These are phyloP conservation scores for Cymbidium sinense DNA, from an alignment of 106 monocot genomes.

Conservation along the genomic window DNA sequence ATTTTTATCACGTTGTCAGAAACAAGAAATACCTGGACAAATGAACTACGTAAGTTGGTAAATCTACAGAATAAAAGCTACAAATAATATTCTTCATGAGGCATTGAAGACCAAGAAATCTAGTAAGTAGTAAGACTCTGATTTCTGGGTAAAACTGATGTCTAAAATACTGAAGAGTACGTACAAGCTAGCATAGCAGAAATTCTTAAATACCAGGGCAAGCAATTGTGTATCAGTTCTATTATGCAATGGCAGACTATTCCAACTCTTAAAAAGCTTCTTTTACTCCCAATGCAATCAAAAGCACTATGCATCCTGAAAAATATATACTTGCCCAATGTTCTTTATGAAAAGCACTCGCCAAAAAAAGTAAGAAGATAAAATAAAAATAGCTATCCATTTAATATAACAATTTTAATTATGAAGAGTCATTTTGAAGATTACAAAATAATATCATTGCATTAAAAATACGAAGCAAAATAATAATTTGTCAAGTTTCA, in stretches of 20 bases:
- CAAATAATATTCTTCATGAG: not conserved
- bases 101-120: not conserved
- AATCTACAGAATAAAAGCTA: not conserved
- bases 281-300: not conserved
- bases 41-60: slow-evolving; percentile 1
- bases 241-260: not conserved
- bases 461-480: not conserved
- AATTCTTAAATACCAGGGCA: not conserved
- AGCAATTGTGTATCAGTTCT: not conserved
- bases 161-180: not conserved
- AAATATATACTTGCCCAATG: not conserved
- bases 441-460: not conserved
- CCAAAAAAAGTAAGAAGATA: not conserved
- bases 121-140: not conserved
- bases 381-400: not conserved
- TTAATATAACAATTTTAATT: not conserved
- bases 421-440: not conserved
- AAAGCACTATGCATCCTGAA: not conserved
- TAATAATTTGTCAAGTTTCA: not conserved
- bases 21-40: slow-evolving; percentile 76
- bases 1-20: slow-evolving; percentile 82
- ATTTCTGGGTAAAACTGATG: not conserved
- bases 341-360: not conserved
- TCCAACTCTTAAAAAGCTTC: not conserved
- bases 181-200: not conserved